Conservation (phyloP, 139 green algal genomes). For the Diplosphaera chodatii region DNA sequence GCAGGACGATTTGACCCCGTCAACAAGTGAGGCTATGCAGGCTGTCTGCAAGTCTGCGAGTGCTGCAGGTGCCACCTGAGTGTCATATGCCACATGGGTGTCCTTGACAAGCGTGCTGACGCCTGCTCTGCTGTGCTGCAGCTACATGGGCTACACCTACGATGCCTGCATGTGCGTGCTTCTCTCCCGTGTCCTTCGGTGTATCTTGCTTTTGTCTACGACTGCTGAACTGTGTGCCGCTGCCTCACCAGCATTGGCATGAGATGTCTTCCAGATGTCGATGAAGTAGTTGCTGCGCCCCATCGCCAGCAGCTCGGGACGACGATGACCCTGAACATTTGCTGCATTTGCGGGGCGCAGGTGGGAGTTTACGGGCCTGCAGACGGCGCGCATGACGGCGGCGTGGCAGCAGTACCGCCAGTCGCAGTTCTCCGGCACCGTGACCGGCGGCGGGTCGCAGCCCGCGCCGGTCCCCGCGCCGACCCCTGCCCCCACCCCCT, state of each 20-base stretch:
- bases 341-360: background rate
- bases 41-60: background rate
- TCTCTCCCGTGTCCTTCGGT: no score
- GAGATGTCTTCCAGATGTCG: no score
- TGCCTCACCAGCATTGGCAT: no score
- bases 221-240: no score
- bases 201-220: no score
- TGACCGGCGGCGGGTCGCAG: background rate
- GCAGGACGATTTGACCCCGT: background rate
- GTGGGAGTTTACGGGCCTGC: background rate
- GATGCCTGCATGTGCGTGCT: no score
- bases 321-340: no score
- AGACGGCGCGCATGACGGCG: background rate
- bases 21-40: background rate
- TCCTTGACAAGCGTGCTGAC: background rate
- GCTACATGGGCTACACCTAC: background rate
- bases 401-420: background rate
- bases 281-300: no score
- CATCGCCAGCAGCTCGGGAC: no score
- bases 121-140: background rate
- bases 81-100: background rate
- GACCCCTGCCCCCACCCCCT: no score
- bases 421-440: no score
- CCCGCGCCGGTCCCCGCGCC: no score
- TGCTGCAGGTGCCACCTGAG: background rate